Evolutionary conservation across 768 basidiomycete genomes (phyloP).

Genomic region (Pulveroboletus frians): DNA sequence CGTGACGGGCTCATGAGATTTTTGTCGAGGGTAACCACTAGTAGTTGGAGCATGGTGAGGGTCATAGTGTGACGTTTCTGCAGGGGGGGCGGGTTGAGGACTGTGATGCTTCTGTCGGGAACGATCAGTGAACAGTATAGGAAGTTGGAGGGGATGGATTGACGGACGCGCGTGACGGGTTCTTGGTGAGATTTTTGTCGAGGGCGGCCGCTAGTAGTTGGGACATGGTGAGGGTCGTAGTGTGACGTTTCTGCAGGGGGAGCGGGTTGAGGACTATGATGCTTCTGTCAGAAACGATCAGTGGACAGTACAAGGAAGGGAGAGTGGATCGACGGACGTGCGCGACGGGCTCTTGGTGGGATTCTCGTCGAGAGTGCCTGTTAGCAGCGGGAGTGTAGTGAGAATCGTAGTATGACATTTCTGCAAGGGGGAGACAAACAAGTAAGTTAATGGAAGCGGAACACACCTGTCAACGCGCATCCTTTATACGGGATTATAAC

Average conservation of each 20-base stretch:
- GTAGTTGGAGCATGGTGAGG: too few relatives aligned
- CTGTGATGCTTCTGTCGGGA: too few relatives aligned
- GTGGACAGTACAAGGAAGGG: neutral
- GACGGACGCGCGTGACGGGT: too few relatives aligned
- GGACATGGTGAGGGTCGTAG: constrained; percentile 27
- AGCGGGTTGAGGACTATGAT: constrained; percentile 32
- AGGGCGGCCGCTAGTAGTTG: too few relatives aligned
- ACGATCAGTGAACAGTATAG: too few relatives aligned
- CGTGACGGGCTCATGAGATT: too few relatives aligned
- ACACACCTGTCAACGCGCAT: neutral
- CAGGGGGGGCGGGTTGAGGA: too few relatives aligned
- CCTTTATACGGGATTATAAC: constrained; percentile 23
- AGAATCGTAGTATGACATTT: constrained; percentile 43
- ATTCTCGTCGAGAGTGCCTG: constrained; percentile 23
- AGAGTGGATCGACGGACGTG: constrained; percentile 33
- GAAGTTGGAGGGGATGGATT: too few relatives aligned
- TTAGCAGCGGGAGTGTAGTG: constrained; percentile 22
- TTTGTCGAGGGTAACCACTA: too few relatives aligned
- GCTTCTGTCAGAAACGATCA: constrained; percentile 21
- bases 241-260: constrained; percentile 33
- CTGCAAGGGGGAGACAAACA: constrained; percentile 10
- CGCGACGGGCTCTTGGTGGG: constrained; percentile 37
- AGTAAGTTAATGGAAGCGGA: constrained; percentile 1
- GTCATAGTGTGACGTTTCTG: too few relatives aligned
- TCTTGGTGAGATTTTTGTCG: constrained; percentile 20